Percentiles rank a stretch among this genome's conserved stretches.
These are phyloP conservation scores for Venturia nashicola DNA, from an alignment of 2,329 filamentous ascomycete genomes.

Conservation along the genomic window DNA sequence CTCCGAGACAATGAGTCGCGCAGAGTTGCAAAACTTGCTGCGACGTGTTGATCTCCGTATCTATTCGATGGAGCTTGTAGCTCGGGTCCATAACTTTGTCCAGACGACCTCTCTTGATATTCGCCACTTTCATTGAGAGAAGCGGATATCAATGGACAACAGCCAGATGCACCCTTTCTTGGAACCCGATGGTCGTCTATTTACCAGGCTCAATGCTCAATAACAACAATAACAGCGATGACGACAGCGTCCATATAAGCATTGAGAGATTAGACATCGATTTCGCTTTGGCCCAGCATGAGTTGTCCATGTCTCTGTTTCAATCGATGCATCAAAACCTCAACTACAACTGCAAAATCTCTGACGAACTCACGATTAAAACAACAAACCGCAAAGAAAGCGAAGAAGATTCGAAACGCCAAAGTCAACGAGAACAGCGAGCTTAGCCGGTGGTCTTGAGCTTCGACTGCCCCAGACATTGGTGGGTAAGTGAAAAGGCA, in stretches of 20 bases:
- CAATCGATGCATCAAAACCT: not conserved
- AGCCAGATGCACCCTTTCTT: not conserved
- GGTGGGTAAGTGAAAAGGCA: not conserved
- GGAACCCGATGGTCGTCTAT: not conserved
- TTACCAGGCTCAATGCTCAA: not conserved
- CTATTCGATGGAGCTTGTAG: not conserved
- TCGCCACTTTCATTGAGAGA: not conserved
- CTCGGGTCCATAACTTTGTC: not conserved
- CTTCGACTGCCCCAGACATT: not conserved
- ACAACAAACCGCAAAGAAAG: not conserved
- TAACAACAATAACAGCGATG: not conserved
- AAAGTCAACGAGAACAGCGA: not conserved
- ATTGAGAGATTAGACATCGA: not conserved
- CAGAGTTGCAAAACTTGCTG: not conserved
- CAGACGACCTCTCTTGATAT: not conserved
- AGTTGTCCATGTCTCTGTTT: not conserved
- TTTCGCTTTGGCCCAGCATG: not conserved
- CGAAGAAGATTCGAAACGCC: not conserved
- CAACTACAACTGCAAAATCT: not conserved
- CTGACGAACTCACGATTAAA: not conserved
- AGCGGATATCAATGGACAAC: not conserved
- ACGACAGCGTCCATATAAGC: not conserved
- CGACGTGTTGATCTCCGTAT: not conserved
- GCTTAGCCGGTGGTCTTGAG: not conserved
- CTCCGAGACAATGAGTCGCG: not conserved